These are phyloP conservation scores for Chlorella sp. DNA, from an alignment of 139 green algal species.

Conservation along the genomic window DNA sequence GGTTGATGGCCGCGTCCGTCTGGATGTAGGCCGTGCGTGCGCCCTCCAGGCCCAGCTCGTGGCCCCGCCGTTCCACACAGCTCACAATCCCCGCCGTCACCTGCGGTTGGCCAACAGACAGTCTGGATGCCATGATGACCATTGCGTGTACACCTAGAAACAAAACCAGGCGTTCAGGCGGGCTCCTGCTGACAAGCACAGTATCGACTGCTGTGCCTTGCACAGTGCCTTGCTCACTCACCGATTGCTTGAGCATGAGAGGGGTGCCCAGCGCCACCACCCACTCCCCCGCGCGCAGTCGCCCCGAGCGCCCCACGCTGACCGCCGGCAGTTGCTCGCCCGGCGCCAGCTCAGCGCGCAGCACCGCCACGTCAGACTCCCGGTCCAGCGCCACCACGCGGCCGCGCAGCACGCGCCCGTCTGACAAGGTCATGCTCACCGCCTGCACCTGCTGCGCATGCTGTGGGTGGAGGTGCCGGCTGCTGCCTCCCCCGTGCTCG, in stretches of 20 bases:
- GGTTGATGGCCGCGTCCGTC: conserved; percentile 45
- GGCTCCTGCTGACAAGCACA: too few species aligned
- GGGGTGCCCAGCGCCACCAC: conserved; percentile 70
- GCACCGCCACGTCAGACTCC: background rate
- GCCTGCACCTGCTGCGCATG: background rate
- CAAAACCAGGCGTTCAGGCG: too few species aligned
- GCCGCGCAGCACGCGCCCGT: background rate
- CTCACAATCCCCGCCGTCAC: conserved; percentile 68
- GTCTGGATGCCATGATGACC: too few species aligned
- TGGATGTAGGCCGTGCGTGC: conserved; percentile 58
- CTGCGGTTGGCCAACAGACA: background rate
- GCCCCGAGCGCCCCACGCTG: conserved; percentile 34
- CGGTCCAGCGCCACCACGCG: background rate
- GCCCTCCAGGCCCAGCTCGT: conserved; percentile 60
- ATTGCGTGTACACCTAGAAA: too few species aligned
- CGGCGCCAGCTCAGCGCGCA: background rate
- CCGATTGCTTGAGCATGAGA: conserved; percentile 62
- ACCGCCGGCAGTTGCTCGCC: conserved; percentile 40
- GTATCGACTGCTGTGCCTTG: too few species aligned
- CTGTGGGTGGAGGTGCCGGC: background rate
- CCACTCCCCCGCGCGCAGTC: conserved; percentile 66
- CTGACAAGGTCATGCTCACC: background rate
- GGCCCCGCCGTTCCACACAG: conserved; percentile 64
- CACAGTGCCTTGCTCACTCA: too few species aligned
- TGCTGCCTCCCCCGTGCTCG: background rate